Conservation (phyloP, 176 grass and related monocot genomes). For the Carex myosuroides region DNA sequence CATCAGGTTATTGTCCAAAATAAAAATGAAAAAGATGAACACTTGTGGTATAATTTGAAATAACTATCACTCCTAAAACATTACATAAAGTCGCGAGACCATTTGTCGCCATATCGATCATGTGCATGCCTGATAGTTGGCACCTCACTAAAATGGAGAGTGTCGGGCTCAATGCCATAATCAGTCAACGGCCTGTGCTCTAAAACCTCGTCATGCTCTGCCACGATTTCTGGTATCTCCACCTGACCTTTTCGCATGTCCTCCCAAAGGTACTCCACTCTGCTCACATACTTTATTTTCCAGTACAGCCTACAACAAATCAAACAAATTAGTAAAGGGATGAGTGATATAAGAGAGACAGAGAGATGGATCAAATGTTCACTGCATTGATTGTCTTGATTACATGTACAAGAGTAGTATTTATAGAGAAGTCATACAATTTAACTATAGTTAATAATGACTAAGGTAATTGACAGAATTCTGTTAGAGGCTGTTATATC, state of each 20-base stretch:
- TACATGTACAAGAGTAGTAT: too few relatives aligned
- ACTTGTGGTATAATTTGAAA: background rate
- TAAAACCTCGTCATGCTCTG: slow-evolving; percentile 64
- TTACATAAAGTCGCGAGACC: slow-evolving; percentile 55
- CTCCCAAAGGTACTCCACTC: slow-evolving; percentile 79
- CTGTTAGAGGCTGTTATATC: too few relatives aligned
- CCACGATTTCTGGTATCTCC: slow-evolving; percentile 90
- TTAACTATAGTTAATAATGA: too few relatives aligned
- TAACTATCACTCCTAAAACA: background rate
- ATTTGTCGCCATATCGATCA: slow-evolving; percentile 66
- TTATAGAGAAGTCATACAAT: too few relatives aligned
- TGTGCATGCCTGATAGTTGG: slow-evolving; percentile 48
- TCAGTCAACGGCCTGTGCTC: slow-evolving; percentile 93
- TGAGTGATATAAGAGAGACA: too few relatives aligned
- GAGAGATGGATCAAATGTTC: too few relatives aligned
- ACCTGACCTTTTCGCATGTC: slow-evolving; percentile 70
- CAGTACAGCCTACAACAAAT: slow-evolving; percentile 66
- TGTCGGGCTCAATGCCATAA: slow-evolving; percentile 92
- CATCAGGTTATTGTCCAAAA: background rate
- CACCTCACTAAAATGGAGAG: slow-evolving; percentile 65
- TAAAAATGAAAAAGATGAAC: background rate
- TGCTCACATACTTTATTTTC: slow-evolving; percentile 96
- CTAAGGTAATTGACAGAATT: too few relatives aligned
- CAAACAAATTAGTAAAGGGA: background rate
- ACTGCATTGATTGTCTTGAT: too few relatives aligned